A percentile compares a stretch with the other conserved stretches of the same genome.
These are phyloP conservation scores for Cucurbita pepo DNA, from an alignment of 306 rosid species.

Conservation along the genomic window DNA sequence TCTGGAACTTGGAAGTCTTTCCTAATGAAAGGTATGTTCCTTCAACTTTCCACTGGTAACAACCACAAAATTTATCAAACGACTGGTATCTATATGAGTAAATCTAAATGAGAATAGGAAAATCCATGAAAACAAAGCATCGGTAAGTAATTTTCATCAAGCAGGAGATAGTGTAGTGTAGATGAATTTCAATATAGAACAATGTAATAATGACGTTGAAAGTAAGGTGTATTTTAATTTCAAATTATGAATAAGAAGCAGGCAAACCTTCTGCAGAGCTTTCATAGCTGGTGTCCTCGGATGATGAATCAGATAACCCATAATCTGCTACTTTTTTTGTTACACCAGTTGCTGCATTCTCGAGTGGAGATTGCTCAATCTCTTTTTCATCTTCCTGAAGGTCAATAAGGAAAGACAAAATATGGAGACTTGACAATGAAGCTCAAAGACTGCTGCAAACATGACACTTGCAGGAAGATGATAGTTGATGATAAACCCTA, in stretches of 20 bases:
- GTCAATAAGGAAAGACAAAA: slow-evolving; percentile 43
- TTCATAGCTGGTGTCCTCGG: slow-evolving; percentile 24
- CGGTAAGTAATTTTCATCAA: neutral
- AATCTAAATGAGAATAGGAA: neutral
- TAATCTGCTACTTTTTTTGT: slow-evolving; percentile 27
- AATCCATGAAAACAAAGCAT: neutral
- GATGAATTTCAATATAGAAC: neutral
- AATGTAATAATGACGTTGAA: neutral
- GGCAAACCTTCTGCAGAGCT: slow-evolving; percentile 37
- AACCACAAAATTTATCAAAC: neutral
- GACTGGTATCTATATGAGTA: neutral
- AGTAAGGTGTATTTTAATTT: neutral
- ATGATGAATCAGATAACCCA: slow-evolving; percentile 37
- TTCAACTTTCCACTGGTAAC: neutral
- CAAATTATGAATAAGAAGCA: neutral
- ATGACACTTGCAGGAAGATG: neutral
- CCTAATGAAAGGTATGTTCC: neutral
- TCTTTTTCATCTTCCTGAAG: slow-evolving; percentile 38
- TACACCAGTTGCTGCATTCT: slow-evolving; percentile 18
- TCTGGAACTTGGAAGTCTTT: neutral
- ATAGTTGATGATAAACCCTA: neutral
- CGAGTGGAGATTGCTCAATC: slow-evolving; percentile 17
- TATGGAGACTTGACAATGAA: slow-evolving; percentile 12
- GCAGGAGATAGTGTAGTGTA: neutral
- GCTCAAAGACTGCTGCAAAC: slow-evolving; percentile 1